Percentiles rank a stretch among this genome's conserved stretches.
Evolutionary conservation across 192 early-diverging fungal species (phyloP).

Genomic region (Ramicandelaber brevisporus): DNA sequence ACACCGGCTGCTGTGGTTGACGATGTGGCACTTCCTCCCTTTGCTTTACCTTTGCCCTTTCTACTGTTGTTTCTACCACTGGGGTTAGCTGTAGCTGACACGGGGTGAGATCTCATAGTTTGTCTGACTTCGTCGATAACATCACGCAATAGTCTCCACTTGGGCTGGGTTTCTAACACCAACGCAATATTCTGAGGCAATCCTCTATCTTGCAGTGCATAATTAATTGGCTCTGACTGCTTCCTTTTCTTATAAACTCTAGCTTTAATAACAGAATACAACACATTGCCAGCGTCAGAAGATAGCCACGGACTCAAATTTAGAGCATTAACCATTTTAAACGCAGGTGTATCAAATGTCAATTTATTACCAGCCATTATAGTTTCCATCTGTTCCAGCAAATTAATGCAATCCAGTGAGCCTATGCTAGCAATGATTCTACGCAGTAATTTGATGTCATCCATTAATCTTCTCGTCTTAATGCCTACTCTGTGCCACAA

Average conservation of each 20-base stretch:
- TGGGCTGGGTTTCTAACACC: conserved; percentile 76
- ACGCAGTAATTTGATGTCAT: conserved; percentile 46
- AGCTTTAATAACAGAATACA: conserved; percentile 34
- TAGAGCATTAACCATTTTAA: conserved; percentile 1
- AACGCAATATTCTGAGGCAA: conserved; percentile 42
- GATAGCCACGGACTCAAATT: conserved; percentile 51
- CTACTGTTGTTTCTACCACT: conserved; percentile 9
- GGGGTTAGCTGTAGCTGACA: conserved; percentile 3
- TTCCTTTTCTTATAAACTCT: conserved; percentile 10
- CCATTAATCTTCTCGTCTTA: conserved; percentile 46
- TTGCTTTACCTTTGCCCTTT: conserved; percentile 9
- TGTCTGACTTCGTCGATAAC: conserved; percentile 49
- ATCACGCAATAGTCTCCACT: conserved; percentile 49
- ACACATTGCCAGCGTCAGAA: conserved; percentile 57
- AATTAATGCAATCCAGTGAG: conserved; percentile 68
- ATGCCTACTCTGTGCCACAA: conserved; percentile 62
- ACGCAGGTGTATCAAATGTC: conserved; percentile 4
- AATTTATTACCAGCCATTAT: conserved; percentile 33
- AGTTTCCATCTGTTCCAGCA: conserved; percentile 66
- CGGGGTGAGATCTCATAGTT: conserved; percentile 1
- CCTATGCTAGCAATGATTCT: conserved; percentile 48
- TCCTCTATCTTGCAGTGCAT: conserved; percentile 12
- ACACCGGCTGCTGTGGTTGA: neutral
- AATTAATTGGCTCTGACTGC: conserved; percentile 11
- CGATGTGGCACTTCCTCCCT: conserved; percentile 2